Base-by-base conservation (phyloP, 116 monocot species). In the Trichopus zeylanicus region DNA sequence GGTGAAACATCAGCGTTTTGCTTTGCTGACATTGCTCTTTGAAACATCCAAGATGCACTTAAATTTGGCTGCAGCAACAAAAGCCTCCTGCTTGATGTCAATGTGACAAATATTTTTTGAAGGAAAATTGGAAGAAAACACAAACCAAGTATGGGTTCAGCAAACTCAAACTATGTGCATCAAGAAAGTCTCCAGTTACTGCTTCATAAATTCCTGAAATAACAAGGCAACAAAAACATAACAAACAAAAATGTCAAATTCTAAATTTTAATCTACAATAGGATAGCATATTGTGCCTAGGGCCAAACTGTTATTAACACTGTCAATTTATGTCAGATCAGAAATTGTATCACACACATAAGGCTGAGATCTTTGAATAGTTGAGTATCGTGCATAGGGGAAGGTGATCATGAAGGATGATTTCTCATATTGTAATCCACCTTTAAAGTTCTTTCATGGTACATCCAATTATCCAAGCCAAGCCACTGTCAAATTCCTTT, bases 31-130 rank as follows among this genome's bases (percentile, higher is more conserved):
- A 95, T 95, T 59, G 95, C 90, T 63, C 87, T 83, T 74, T 95
- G 95, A 75, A 95, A 95, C 68, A 95, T 62, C 95, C 95, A 95
- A 23, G 95, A 86, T 31, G 95, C 80, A 66, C 95, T 90, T 66
- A 95, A 75, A 48, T 95, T 95, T 66, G 95, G 95, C 95, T 95
- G 90, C 57, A 73, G 67, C 16, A 55, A 25, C 1, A 64, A 16
- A 68, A 65, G 6, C 6, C 33, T 42, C n/a, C 13, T 42, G n/a
- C 42, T 16, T 46, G 19, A n/a, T n/a, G n/a, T n/a, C 21, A 56
- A 27, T 54, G 24, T 42, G 27, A 67, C 42, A 42, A 42, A 42
- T 3, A 42, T 42, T 22, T 6, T 16, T 52, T 26, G 6, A 57
- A 55, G 47, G n/a, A 67, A 32, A 29, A 30, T 29, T 24, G 47